Evolutionary conservation across 2,329 filamentous ascomycete species (phyloP).

Genomic region (Neopestalotiopsis sp.): DNA sequence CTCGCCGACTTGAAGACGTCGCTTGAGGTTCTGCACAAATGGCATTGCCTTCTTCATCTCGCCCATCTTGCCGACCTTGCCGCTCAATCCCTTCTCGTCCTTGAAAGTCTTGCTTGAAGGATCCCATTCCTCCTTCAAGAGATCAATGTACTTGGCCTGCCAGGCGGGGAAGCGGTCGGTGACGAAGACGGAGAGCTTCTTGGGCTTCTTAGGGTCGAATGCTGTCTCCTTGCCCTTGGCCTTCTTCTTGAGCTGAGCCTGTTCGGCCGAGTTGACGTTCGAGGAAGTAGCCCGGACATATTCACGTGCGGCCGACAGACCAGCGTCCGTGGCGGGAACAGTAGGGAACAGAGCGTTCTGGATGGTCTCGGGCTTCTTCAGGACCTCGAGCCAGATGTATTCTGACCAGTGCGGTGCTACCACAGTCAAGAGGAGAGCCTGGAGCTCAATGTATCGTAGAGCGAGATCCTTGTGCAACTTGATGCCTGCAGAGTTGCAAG

Average conservation of each 20-base stretch:
- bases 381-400: slow-evolving; percentile 90
- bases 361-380: slow-evolving; percentile 76
- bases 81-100: slow-evolving; percentile 76
- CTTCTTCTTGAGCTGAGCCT: slow-evolving; percentile 82
- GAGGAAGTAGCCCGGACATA: slow-evolving; percentile 78
- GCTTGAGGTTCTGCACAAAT: slow-evolving; percentile 88
- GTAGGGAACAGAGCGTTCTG: slow-evolving; percentile 80
- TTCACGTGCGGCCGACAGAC: slow-evolving; percentile 77
- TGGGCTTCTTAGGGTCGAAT: slow-evolving; percentile 91
- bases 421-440: slow-evolving; percentile 80
- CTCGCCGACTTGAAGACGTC: slow-evolving; percentile 75
- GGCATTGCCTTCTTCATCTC: slow-evolving; percentile 99
- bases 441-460: slow-evolving; percentile 81
- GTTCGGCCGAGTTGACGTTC: slow-evolving; percentile 86
- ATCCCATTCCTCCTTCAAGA: slow-evolving; percentile 75
- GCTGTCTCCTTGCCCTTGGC: slow-evolving; percentile 85
- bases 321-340: slow-evolving; percentile 67
- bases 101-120: slow-evolving; percentile 63
- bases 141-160: slow-evolving; percentile 89
- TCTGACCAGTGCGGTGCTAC: slow-evolving; percentile 95
- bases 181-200: slow-evolving; percentile 87
- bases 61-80: slow-evolving; percentile 78
- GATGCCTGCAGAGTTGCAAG: slow-evolving; percentile 74
- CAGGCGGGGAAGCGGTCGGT: slow-evolving; percentile 83
- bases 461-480: slow-evolving; percentile 87